A percentile compares a stretch with the other conserved stretches of the same genome.
phyloP scores from a whole-genome alignment of 2,329 filamentous ascomycete species.

The Polytolypa hystricis region DNA sequence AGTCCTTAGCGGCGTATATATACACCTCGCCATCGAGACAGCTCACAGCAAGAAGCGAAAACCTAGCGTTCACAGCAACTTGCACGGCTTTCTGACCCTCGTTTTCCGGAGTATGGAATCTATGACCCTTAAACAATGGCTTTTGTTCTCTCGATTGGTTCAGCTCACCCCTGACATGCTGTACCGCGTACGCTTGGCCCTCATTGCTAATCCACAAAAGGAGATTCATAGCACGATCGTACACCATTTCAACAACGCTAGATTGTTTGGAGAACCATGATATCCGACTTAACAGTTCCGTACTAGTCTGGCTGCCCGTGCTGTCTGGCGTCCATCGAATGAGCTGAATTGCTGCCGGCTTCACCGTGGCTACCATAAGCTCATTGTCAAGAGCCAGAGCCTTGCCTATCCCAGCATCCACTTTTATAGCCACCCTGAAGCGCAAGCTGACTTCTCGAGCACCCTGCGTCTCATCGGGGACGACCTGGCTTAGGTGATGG shows the following conservation, averaged over 20 bases:
- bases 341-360: constrained; percentile 90
- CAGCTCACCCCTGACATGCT: constrained; percentile 44
- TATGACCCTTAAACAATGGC: constrained; percentile 76
- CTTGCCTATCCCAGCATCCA: constrained; percentile 86
- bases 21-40: constrained; percentile 68
- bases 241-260: constrained; percentile 71
- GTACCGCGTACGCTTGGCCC: constrained; percentile 81
- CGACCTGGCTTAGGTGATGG: constrained; percentile 43
- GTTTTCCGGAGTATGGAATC: constrained; percentile 66
- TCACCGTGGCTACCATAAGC: constrained; percentile 78
- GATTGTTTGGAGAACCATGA: constrained; percentile 70
- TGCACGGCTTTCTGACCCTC: constrained; percentile 53
- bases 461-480: constrained; percentile 69
- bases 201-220: constrained; percentile 85
- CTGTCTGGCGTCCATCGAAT: constrained; percentile 88
- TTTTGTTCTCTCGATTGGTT: constrained; percentile 41
- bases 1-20: constrained; percentile 90
- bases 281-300: constrained; percentile 81
- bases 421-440: constrained; percentile 95
- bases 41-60: constrained; percentile 83
- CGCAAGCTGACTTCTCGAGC: constrained; percentile 79
- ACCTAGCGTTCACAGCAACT: constrained; percentile 83
- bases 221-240: constrained; percentile 93
- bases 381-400: constrained; percentile 87
- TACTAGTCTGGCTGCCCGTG: constrained; percentile 72